These are phyloP conservation scores for Artemisia argyi DNA, from an alignment of 129 eudicot genomes.

Conservation along the genomic window DNA sequence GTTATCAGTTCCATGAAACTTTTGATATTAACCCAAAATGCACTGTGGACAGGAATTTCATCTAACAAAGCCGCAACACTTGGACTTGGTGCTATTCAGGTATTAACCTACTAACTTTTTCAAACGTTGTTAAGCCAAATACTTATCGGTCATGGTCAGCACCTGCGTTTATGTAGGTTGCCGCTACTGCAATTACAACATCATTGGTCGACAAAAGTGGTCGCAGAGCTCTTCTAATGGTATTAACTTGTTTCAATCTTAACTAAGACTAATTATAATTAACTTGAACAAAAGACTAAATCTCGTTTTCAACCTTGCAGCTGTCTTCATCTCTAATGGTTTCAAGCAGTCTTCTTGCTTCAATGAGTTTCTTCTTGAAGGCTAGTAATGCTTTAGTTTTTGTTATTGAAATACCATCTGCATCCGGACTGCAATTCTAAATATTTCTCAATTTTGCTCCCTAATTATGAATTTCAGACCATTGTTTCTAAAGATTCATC, in stretches of 20 bases:
- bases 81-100: conserved; percentile 85
- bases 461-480: conserved; percentile 33
- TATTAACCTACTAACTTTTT: conserved; percentile 17
- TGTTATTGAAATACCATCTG: background rate
- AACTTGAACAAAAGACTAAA: background rate
- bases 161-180: conserved; percentile 46
- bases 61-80: conserved; percentile 71
- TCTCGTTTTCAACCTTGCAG: conserved; percentile 30
- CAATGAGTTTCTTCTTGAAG: conserved; percentile 66
- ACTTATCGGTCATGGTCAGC: conserved; percentile 17
- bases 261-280: background rate
- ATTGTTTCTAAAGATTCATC: conserved; percentile 45
- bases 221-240: conserved; percentile 65
- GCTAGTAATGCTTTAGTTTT: conserved; percentile 33
- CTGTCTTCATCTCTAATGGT: conserved; percentile 62
- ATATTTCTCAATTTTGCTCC: conserved; percentile 2
- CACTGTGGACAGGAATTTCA: conserved; percentile 54
- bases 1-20: background rate
- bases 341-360: conserved; percentile 57
- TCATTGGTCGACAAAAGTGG: conserved; percentile 70
- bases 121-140: background rate
- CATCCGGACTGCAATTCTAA: background rate
- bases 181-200: conserved; percentile 64
- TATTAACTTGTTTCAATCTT: conserved; percentile 21
- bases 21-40: conserved; percentile 1